These are phyloP conservation scores for Schizothecium vesticola DNA, from an alignment of 495 filamentous ascomycete species.

Conservation along the genomic window DNA sequence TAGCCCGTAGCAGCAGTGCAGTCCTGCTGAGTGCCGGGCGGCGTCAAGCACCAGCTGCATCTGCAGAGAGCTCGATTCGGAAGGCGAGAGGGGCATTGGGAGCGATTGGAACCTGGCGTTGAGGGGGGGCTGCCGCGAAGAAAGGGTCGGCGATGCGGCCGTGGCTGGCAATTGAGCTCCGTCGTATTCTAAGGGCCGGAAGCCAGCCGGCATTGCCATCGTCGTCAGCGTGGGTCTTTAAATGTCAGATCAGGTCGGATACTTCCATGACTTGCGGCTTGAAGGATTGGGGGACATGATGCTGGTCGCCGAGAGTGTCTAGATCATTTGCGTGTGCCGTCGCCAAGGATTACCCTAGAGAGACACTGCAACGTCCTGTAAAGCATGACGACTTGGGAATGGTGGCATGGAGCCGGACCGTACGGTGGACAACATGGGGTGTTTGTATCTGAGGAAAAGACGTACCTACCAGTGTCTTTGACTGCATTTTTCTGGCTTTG, in stretches of 20 bases:
- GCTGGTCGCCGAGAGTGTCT: neutral
- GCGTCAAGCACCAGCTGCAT: constrained; percentile 5
- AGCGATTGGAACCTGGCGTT: neutral
- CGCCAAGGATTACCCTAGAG: neutral
- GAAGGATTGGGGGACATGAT: neutral
- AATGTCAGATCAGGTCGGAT: neutral
- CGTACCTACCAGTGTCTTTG: neutral
- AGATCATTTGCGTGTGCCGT: neutral
- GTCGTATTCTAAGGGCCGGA: neutral
- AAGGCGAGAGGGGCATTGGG: neutral
- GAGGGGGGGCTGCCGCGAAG: neutral
- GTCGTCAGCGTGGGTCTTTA: neutral
- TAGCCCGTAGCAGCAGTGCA: neutral
- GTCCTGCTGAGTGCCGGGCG: neutral
- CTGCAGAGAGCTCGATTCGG: constrained; percentile 11
- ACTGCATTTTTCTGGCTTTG: neutral
- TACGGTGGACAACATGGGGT: neutral
- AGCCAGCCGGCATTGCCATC: neutral
- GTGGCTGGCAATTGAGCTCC: neutral
- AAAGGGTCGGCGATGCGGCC: neutral
- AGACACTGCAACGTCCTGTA: neutral
- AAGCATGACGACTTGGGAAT: neutral
- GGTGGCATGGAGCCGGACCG: neutral
- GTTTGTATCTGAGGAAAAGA: neutral
- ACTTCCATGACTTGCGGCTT: neutral